phyloP scores from a whole-genome alignment of 495 filamentous ascomycete genomes.

The Chlorociboria aeruginascens region DNA sequence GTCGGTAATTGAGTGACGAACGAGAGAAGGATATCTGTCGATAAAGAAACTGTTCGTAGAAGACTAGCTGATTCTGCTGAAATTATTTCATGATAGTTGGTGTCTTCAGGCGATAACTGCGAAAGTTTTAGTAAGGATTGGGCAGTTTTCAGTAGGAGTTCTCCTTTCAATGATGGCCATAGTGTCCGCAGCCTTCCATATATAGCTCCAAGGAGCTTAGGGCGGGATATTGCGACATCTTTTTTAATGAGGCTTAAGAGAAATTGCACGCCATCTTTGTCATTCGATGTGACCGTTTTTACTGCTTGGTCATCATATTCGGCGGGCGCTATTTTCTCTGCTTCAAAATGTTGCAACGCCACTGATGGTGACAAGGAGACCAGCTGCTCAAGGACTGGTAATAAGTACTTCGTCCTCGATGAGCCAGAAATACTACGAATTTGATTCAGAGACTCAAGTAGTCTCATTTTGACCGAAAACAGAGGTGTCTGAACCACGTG shows the following conservation, averaged over 20 bases:
- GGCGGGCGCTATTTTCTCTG: constrained; percentile 47
- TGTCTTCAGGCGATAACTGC: background rate
- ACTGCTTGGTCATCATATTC: constrained; percentile 49
- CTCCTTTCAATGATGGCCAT: constrained; percentile 59
- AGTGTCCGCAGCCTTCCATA: constrained; percentile 53
- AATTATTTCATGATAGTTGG: constrained; percentile 16
- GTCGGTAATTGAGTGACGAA: constrained; percentile 60
- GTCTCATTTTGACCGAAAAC: constrained; percentile 48
- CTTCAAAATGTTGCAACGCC: constrained; percentile 22
- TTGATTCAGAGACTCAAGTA: constrained; percentile 60
- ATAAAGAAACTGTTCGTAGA: constrained; percentile 52
- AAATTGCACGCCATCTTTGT: constrained; percentile 50
- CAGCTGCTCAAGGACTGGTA: constrained; percentile 61
- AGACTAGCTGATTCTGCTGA: constrained; percentile 49
- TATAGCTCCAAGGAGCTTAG: constrained; percentile 42
- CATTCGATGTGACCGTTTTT: constrained; percentile 50
- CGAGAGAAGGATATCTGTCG: constrained; percentile 53
- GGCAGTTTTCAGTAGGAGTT: constrained; percentile 45
- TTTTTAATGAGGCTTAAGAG: constrained; percentile 42
- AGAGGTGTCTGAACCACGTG: constrained; percentile 59
- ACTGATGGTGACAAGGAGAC: constrained; percentile 30
- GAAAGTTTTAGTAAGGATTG: constrained; percentile 38
- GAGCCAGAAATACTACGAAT: constrained; percentile 53
- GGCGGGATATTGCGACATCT: constrained; percentile 28
- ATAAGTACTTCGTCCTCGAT: constrained; percentile 55